Evolutionary conservation across 495 filamentous ascomycete genomes (phyloP), one percentile per base, ranked within the genome.

Genomic region (Penicillium odoratum): DNA sequence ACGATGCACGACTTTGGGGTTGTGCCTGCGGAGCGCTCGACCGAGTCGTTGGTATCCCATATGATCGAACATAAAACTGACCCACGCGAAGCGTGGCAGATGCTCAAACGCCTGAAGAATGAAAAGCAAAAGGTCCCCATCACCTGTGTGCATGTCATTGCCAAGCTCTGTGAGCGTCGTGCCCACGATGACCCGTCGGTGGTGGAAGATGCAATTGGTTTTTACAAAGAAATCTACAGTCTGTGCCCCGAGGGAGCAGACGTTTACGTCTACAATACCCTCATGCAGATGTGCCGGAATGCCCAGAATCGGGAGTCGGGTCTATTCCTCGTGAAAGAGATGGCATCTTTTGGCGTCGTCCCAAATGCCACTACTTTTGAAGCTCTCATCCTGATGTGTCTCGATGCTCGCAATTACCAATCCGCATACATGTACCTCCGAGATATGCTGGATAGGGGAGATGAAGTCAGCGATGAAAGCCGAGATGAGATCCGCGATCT

Each of bases 261-360:
- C 63, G 78, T 81, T 3, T 69, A 75, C 28, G 87, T 84, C 3
- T 93, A 88, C 71, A 89, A 92, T 61, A 62, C 82, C 4, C 77
- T 96, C 7, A 74, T 96, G 47, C 73, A 72, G 36, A 81, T 85
- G 52, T 89, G 88, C 68, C 73, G 78, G 3, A 66, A 67, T 26
- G 74, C 69, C 15, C 59, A 65, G 18, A 74, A 78, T 45, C 82
- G 80, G 52, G 79, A 82, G 48, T 67, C 78, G 1, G 86, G 85
- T 52, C 85, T 87, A 72, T 90, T 91, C 64, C 61, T 94, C 1
- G 80, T 86, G 15, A 77, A 81, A 15, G 93, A 96, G 67, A 93
- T 96, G 86, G 71, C 82, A 1, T 79, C 82, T 21, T 76, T 88
- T 40, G 74, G 76, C 8, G 70, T 93, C 30, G 61, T 75, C 18